Evolutionary conservation across 2,329 filamentous ascomycete genomes (phyloP), one percentile per base, ranked within the genome.

Genomic region (Neurospora sp.): DNA sequence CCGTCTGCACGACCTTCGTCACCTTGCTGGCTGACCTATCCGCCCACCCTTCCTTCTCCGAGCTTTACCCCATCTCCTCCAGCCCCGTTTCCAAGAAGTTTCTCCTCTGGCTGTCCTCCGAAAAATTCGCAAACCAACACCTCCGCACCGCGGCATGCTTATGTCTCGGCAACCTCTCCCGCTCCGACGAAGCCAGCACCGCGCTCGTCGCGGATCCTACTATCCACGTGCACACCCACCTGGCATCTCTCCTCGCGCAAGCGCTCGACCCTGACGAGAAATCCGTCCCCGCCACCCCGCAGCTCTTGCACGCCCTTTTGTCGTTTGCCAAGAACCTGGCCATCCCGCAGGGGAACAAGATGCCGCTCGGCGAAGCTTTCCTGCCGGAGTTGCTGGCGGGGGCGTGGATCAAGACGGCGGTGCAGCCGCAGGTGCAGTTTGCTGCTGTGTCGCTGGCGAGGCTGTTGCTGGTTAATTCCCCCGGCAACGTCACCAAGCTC

Each of bases 321-420:
- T 85, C 86, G 8, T 89, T 89, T 74, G 83, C 89, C 71, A 89
- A 89, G 77, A 90, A 90, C 76, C 83, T 90, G 8, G 86, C 88
- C 36, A 87, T 90, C 67, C 86, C 87, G 0, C 70, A 78, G 0
- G 76, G 77, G 36, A 90, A 90, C 78, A 89, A 88, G 76, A 72
- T 81, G 2, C 66, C 78, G 0, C 80, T 90, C 1, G 84, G 84
- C 17, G 76, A 79, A 3, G 77, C 78, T 0, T 78, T 89, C 1
- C 79, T 89, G 3, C 52, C 52, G 23, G 52, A 62, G 4, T 28
- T 62, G 52, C 52, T 62, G 8, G 52, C 88, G 0, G 82, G 83
- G 1, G 80, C 89, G 67, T 88, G 86, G 83, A 76, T 79, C 10
- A 77, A 86, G 70, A 80, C 82, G 3, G 77, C 81, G 57, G 81